Percentiles rank a stretch among this genome's conserved stretches.
Conservation (phyloP, 1,139 yeast species). For the Candida freyschussii region DNA sequence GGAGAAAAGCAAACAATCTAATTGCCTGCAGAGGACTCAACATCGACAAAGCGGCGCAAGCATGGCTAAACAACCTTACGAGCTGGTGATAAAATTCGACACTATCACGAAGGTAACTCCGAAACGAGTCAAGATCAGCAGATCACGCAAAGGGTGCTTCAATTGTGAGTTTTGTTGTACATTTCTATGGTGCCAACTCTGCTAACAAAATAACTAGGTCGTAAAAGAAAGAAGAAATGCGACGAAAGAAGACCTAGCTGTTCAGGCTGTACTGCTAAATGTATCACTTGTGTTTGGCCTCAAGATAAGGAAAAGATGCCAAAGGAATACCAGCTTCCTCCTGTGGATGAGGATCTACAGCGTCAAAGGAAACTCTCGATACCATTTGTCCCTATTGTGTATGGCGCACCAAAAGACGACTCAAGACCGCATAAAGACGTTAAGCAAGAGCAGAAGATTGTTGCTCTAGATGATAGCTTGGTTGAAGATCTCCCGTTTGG, state of each 20-base stretch:
- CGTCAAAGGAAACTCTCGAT: conserved; percentile 6
- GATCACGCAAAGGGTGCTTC: conserved; percentile 13
- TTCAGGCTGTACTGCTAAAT: conserved; percentile 27
- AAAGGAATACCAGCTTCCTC: conserved; percentile 21
- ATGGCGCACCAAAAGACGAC: no score
- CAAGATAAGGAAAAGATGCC: conserved; percentile 32
- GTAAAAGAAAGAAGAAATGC: conserved; percentile 17
- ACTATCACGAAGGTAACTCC: neutral
- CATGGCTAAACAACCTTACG: conserved; percentile 5
- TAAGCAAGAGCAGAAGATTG: neutral
- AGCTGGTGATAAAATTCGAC: conserved; percentile 8
- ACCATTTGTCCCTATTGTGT: no score
- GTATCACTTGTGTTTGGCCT: conserved; percentile 40
- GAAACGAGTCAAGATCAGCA: neutral
- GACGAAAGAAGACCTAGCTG: conserved; percentile 14
- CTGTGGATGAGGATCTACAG: conserved; percentile 15
- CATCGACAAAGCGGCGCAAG: no score
- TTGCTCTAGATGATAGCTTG: no score
- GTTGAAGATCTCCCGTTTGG: no score
- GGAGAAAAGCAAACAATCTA: no score
- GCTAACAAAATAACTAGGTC: conserved; percentile 22
- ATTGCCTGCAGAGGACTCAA: no score
- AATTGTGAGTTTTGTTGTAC: conserved; percentile 8
- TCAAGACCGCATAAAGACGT: no score
- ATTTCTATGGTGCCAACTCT: neutral